A percentile compares a stretch with the other conserved stretches of the same genome.
phyloP scores from a whole-genome alignment of 164 flowering plant genomes.

The Euptelea pleiosperma region DNA sequence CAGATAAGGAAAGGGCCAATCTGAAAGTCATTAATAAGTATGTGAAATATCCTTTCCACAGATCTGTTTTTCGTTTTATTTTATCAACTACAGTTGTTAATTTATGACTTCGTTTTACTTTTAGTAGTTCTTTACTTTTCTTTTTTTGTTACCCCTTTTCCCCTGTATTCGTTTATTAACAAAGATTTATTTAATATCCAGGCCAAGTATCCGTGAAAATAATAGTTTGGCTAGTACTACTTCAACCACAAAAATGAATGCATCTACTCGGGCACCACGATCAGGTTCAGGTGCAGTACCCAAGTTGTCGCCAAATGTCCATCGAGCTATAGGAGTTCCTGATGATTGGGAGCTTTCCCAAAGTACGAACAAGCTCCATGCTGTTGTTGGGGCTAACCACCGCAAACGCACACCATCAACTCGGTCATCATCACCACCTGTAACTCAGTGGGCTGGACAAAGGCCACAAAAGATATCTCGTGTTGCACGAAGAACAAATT shows the following conservation, averaged over 20 bases:
- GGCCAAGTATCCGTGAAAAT: constrained; percentile 58
- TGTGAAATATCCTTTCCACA: constrained; percentile 9
- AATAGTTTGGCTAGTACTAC: constrained; percentile 58
- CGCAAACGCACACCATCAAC: constrained; percentile 63
- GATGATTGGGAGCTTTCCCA: constrained; percentile 73
- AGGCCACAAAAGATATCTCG: constrained; percentile 82
- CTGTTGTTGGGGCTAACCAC: constrained; percentile 47
- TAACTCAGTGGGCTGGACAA: constrained; percentile 62
- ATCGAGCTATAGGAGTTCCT: constrained; percentile 38
- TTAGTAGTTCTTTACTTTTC: not conserved
- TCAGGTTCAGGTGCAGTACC: constrained; percentile 52
- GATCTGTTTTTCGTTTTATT: not conserved
- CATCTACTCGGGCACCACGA: constrained; percentile 64
- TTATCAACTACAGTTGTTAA: not conserved
- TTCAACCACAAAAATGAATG: constrained; percentile 49
- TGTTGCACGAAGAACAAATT: constrained; percentile 69
- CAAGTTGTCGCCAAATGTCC: constrained; percentile 52
- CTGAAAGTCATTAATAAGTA: constrained; percentile 69
- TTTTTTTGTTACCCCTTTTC: not conserved
- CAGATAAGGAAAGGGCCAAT: constrained; percentile 73
- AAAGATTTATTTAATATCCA: constrained; percentile 17
- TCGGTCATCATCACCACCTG: constrained; percentile 81
- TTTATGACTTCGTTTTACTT: not conserved
- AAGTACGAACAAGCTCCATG: constrained; percentile 50
- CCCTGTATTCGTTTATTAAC: not conserved